Conservation (phyloP, 495 filamentous ascomycete genomes). For the Terfezia claveryi region DNA sequence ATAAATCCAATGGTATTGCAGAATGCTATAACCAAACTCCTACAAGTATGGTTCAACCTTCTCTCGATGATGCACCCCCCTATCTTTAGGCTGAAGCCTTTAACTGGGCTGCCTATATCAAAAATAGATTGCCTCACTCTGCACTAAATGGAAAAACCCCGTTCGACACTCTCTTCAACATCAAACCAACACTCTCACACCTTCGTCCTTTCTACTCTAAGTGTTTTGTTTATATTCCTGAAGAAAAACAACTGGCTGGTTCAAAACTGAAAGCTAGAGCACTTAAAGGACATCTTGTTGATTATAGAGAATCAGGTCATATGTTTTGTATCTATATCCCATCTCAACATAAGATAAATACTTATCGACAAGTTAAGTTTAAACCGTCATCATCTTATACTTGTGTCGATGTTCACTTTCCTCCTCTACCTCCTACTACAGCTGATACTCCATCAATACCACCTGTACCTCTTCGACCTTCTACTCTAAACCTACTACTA, state of each 20-base stretch:
- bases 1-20: neutral
- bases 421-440: too few species aligned
- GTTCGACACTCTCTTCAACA: neutral
- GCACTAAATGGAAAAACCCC: neutral
- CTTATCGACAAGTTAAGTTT: neutral
- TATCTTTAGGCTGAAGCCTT: neutral
- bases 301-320: neutral
- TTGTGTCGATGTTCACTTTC: too few species aligned
- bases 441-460: too few species aligned
- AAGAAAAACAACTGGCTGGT: neutral
- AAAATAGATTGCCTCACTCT: neutral
- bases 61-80: neutral
- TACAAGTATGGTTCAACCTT: neutral
- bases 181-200: neutral
- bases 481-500: neutral
- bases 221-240: neutral
- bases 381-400: neutral
- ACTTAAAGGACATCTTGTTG: neutral
- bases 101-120: neutral
- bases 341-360: neutral
- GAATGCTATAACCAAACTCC: neutral
- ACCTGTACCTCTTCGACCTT: too few species aligned
- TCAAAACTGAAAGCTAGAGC: neutral
- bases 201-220: neutral
- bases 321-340: neutral